Conservation (phyloP, 257 asterid genomes). For the Rauvolfia tetraphylla region DNA sequence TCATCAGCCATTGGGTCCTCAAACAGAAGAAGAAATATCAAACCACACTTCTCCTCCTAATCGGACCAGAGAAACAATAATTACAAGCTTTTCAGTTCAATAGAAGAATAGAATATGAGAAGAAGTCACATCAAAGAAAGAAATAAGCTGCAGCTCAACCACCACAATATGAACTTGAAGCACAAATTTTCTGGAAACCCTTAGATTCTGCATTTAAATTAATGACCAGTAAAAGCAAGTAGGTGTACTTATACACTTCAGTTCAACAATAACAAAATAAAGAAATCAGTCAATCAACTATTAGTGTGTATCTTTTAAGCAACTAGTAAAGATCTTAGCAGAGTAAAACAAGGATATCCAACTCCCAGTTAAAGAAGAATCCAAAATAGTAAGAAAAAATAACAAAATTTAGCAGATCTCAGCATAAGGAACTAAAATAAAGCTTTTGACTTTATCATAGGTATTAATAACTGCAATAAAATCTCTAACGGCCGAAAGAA, state of each 20-base stretch:
- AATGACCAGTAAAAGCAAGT: neutral
- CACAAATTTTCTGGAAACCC: neutral
- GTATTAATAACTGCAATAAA: neutral
- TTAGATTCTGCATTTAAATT: neutral
- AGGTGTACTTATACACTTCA: neutral
- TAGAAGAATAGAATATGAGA: neutral
- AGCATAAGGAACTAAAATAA: neutral
- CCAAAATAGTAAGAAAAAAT: neutral
- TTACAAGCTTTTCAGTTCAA: neutral
- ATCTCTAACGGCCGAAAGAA: neutral
- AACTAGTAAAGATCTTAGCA: neutral
- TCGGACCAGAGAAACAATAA: slow-evolving; percentile 1
- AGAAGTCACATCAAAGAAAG: neutral
- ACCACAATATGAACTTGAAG: neutral
- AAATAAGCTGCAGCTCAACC: neutral
- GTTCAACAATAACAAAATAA: neutral
- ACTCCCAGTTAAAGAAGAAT: neutral
- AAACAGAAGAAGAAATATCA: slow-evolving; percentile 24
- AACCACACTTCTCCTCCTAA: slow-evolving; percentile 31
- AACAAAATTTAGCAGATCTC: slow-evolving; percentile 7
- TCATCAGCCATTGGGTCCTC: slow-evolving; percentile 68
- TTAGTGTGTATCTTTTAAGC: neutral
- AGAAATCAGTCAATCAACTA: neutral
- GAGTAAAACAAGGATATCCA: neutral
- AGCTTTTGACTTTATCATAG: neutral